Percentiles rank a stretch among this genome's conserved stretches.
Evolutionary conservation across 2,329 filamentous ascomycete species (phyloP).

Genomic region (Pseudocercospora pini-densiflorae): DNA sequence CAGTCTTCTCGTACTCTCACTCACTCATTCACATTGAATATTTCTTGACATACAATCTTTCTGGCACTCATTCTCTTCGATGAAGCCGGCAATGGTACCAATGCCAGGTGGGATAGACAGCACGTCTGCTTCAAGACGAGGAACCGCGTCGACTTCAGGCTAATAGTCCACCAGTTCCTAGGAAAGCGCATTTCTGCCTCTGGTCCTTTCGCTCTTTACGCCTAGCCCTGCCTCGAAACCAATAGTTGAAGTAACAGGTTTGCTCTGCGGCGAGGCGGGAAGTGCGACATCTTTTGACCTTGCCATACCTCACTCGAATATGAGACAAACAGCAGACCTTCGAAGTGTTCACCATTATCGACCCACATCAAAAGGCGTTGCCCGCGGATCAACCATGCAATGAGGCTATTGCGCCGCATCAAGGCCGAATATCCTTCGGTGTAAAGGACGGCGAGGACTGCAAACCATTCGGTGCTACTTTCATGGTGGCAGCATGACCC

Average conservation of each 20-base stretch:
- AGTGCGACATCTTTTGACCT: too few species aligned
- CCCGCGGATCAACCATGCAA: not conserved
- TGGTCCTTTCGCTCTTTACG: not conserved
- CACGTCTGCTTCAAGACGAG: not conserved
- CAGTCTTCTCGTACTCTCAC: not conserved
- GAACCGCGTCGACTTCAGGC: not conserved
- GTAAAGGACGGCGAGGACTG: conserved; percentile 10
- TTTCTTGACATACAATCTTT: not conserved
- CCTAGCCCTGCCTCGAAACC: not conserved
- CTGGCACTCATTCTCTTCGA: not conserved
- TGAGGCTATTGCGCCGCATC: conserved; percentile 9
- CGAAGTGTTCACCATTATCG: not conserved
- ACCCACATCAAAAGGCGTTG: not conserved
- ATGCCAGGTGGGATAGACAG: not conserved
- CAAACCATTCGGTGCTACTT: conserved; percentile 8
- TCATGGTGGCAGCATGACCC: not conserved
- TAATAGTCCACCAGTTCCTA: not conserved
- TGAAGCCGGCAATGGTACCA: not conserved
- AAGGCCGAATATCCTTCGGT: conserved; percentile 17
- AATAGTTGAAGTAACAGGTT: not conserved
- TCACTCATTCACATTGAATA: not conserved
- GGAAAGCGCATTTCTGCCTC: not conserved
- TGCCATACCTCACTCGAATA: not conserved
- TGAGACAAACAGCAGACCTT: not conserved
- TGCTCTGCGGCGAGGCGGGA: not conserved